Base-by-base conservation (phyloP, 441 rosid species). In the Dalechampia spathulata region DNA sequence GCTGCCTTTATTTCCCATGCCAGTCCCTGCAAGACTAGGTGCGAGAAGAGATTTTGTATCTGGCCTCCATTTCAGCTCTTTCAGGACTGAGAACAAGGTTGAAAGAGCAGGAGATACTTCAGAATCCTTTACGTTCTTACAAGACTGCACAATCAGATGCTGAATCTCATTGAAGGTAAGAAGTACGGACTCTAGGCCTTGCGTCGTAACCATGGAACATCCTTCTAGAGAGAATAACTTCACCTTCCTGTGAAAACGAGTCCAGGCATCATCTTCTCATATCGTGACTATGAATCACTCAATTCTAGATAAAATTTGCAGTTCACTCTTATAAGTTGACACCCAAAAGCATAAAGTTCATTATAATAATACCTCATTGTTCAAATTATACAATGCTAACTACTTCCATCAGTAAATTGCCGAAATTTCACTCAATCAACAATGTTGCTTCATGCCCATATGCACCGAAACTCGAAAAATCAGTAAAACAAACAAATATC, bases 51-150 rank as follows among this genome's bases (percentile, higher is more conserved):
- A 83, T 47, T 75, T 76, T 49, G 89, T 61, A 61, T 84, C 95
- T 4, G 95, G 89, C 70, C 88, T 75, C 97, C 97, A 90, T 62
- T 80, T 86, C 67, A 86, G 75, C 72, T 86, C 93, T 75, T 84
- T 79, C 34, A 90, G 82, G 39, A 43, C 62, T 4, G 87, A 84
- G 75, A 90, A 90, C 55, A 84, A 65, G 30, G 85, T 66, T 7
- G 90, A 79, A 26, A 90, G 82, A n/a, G 76, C 78, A 17, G 89
- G 83, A 61, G 87, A 72, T 55, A 84, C 66, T 72, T 83, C 89
- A 49, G 41, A 32, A 49, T 84, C 88, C 70, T 79, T 84, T 40
- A 90, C 79, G 39, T 71, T 75, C 51, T 77, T 84, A 59, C 97
- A 86, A 1, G 97, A 90, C 40, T 72, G 72, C 20, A 86, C 85